phyloP scores from a whole-genome alignment of 2,329 filamentous ascomycete genomes.

The Fusarium dimerum region DNA sequence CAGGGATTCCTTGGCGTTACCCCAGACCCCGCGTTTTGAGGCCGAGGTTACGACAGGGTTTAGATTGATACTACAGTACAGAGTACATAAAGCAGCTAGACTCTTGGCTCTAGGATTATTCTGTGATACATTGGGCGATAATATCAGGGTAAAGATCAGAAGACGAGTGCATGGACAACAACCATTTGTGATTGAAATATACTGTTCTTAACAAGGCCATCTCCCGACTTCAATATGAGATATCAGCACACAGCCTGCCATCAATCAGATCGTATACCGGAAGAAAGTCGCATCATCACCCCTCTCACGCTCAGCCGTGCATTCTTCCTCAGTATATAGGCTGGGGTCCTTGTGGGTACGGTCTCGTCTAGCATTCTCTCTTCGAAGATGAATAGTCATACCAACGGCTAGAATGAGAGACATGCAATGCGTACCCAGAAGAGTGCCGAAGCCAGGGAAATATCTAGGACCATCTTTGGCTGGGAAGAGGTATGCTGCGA shows the following conservation, averaged over 20 bases:
- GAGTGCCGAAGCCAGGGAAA: constrained; percentile 2
- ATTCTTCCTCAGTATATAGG: constrained; percentile 2
- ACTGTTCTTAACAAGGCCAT: too few relatives aligned
- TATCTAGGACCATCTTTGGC: constrained; percentile 7
- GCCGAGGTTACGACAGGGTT: too few relatives aligned
- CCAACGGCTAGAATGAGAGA: constrained; percentile 1
- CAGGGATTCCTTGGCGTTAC: too few relatives aligned
- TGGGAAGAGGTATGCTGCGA: constrained; percentile 5
- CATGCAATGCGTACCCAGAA: constrained; percentile 4
- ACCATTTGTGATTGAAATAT: too few relatives aligned
- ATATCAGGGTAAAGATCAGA: too few relatives aligned
- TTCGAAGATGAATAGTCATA: constrained; percentile 6
- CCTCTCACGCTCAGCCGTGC: constrained; percentile 1
- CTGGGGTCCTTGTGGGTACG: not conserved
- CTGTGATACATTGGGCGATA: too few relatives aligned
- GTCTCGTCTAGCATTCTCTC: constrained; percentile 10
- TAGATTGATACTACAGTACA: too few relatives aligned
- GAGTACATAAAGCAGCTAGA: too few relatives aligned
- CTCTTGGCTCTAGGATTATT: too few relatives aligned
- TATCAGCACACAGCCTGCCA: not conserved
- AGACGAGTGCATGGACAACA: too few relatives aligned
- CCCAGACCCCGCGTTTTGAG: too few relatives aligned
- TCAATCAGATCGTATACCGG: constrained; percentile 6
- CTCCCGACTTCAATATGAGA: too few relatives aligned
- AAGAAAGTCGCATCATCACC: constrained; percentile 9